Evolutionary conservation across 345 rosid species (phyloP).

Genomic region (Gossypium rotundifolium): DNA sequence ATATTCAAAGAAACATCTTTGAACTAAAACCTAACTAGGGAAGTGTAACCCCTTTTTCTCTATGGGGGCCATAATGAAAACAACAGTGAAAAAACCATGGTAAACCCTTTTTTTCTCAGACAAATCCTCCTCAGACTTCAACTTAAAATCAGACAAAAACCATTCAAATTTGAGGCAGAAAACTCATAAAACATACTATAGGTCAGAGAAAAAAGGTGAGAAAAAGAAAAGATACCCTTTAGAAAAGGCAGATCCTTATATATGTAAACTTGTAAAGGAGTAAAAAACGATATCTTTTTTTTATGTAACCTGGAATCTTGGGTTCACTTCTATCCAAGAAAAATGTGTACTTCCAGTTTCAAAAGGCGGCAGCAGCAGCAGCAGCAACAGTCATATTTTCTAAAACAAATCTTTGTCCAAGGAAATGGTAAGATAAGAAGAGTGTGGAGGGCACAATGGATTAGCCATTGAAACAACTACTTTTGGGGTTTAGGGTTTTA

Average conservation of each 20-base stretch:
- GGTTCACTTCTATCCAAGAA: not conserved
- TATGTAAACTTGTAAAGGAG: not conserved
- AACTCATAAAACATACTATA: not conserved
- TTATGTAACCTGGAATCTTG: not conserved
- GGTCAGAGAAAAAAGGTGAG: not conserved
- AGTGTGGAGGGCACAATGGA: not conserved
- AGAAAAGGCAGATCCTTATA: not conserved
- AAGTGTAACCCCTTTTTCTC: not conserved
- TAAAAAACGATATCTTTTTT: not conserved
- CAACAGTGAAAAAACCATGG: not conserved
- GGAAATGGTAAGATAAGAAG: not conserved
- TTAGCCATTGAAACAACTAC: not conserved
- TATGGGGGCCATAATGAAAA: no score
- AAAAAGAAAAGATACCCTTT: not conserved
- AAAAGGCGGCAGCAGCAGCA: not conserved
- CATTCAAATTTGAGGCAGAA: not conserved
- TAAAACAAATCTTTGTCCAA: not conserved
- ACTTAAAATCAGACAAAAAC: not conserved
- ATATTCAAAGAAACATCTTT: not conserved
- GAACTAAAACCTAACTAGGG: not conserved
- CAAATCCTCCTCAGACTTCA: not conserved
- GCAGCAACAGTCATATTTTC: not conserved
- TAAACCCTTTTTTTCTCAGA: not conserved
- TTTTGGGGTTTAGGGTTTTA: not conserved
- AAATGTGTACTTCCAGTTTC: not conserved